Evolutionary conservation across 1,139 yeast species (phyloP), one percentile per base, ranked within the genome.

Genomic region (Torulaspora pretoriensis): DNA sequence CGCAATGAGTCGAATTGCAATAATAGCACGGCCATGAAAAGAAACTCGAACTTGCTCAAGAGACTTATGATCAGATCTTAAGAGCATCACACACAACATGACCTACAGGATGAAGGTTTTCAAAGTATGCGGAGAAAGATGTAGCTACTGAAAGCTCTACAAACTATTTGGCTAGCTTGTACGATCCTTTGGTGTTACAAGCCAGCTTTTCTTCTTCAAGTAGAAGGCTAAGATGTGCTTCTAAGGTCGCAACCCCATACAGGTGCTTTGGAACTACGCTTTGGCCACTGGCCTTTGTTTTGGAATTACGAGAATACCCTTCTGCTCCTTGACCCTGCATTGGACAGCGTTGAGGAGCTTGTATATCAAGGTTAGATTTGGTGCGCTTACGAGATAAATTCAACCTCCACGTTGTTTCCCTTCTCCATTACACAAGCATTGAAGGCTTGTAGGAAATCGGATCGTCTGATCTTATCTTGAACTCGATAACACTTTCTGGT

Each of bases 371-470:
- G 58, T 52, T 40, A 78, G 67, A n/a, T 62, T 60, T 2, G 83
- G 83, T 2, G 77, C 65, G 2, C 63, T 55, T 6, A 78, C 76
- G 78, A 64, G 38, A 78, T 77, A 13, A 74, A 72, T 54, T 79
- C 82, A 39, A 77, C 56, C 53, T 79, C 84, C 57, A 78, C 67
- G 37, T 75, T 71, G 51, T 77, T 78, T 3, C 72, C 71, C 54
- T 77, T 75, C 40, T 72, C 64, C 23, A 68, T 68, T 78, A 83
- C 10, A 78, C 74, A 46, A 71, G 66, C 83, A 79, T 79, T 2
- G 81, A 77, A 0, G 84, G 83, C 14, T 68, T 57, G 57, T 74
- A 78, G 59, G 72, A 77, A 35, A 68, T 65, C 0, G 80, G 81
- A 54, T 77, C 81, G 42, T 78, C 78, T 34, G 73, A 69, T 52